Conservation (phyloP, 2,329 filamentous ascomycete species). For the Mycosphaerella sp. region DNA sequence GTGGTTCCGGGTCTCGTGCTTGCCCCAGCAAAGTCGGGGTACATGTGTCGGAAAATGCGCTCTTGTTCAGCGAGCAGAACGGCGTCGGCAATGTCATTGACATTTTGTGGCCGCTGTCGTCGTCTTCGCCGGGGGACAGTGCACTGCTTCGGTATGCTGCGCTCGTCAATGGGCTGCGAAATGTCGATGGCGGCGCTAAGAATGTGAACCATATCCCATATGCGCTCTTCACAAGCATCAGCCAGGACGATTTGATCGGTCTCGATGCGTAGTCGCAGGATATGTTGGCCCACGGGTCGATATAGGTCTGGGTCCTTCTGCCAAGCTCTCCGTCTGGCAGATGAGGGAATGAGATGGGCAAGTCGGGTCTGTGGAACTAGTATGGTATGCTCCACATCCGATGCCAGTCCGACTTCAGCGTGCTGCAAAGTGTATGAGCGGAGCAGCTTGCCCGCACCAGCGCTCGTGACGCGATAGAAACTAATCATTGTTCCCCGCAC, state of each 20-base stretch:
- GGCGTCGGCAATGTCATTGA: conserved; percentile 31
- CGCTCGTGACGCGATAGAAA: conserved; percentile 55
- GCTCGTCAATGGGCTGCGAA: conserved; percentile 63
- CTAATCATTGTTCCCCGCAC: conserved; percentile 64
- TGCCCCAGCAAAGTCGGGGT: conserved; percentile 38
- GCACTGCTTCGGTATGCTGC: conserved; percentile 43
- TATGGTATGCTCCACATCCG: conserved; percentile 59
- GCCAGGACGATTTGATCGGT: conserved; percentile 68
- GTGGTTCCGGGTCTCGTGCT: conserved; percentile 6
- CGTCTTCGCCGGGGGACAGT: conserved; percentile 42
- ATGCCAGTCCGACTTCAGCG: conserved; percentile 67
- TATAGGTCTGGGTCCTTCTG: conserved; percentile 45
- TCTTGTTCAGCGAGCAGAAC: conserved; percentile 45
- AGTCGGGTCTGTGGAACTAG: conserved; percentile 42
- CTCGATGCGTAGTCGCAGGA: conserved; percentile 66
- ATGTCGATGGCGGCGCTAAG: conserved; percentile 70
- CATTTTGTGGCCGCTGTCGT: conserved; percentile 31
- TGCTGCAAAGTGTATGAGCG: conserved; percentile 67
- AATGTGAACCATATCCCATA: conserved; percentile 62
- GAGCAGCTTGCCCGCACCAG: conserved; percentile 54
- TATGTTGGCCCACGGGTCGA: conserved; percentile 48
- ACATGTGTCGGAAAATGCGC: conserved; percentile 43
- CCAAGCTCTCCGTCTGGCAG: conserved; percentile 37
- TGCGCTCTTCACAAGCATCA: conserved; percentile 57
- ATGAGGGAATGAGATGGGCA: conserved; percentile 41